These are phyloP conservation scores for Tribonema minus DNA, from an alignment of 108 stramenopile species.

Conservation along the genomic window DNA sequence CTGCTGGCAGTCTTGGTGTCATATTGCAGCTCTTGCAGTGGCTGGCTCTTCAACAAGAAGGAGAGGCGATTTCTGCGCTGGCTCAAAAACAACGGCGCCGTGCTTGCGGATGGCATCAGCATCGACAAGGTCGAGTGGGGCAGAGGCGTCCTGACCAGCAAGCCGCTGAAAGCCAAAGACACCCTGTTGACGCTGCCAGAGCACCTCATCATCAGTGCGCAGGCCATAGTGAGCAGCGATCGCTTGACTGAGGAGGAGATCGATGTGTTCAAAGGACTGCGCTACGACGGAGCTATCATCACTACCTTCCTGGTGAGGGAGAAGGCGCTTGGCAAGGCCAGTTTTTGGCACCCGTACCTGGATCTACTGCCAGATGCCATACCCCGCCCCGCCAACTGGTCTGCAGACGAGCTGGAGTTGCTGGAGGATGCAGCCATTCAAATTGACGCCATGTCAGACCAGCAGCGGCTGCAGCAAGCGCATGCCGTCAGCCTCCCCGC, in stretches of 20 bases:
- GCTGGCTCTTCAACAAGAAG: neutral
- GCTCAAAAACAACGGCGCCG: neutral
- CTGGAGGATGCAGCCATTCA: neutral
- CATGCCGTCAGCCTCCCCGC: neutral
- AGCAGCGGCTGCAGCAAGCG: neutral
- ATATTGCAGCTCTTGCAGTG: too few relatives aligned
- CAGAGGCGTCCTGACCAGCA: neutral
- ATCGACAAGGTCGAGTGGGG: neutral
- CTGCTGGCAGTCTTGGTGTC: too few relatives aligned
- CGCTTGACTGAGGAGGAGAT: neutral
- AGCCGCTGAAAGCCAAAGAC: neutral
- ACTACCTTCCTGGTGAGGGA: neutral
- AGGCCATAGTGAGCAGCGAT: neutral
- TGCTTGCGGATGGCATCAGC: neutral
- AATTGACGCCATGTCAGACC: neutral
- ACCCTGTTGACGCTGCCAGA: neutral
- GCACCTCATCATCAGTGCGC: neutral
- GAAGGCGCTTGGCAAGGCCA: neutral
- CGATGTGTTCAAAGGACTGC: neutral
- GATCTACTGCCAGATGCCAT: neutral
- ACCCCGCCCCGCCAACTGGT: neutral
- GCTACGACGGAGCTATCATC: too few relatives aligned
- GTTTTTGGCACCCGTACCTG: slow-evolving; percentile 1
- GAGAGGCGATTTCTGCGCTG: neutral
- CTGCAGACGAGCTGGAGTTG: neutral